These are phyloP conservation scores for Fomitopsis betulina DNA, from an alignment of 1,284 basidiomycete genomes.

Conservation along the genomic window DNA sequence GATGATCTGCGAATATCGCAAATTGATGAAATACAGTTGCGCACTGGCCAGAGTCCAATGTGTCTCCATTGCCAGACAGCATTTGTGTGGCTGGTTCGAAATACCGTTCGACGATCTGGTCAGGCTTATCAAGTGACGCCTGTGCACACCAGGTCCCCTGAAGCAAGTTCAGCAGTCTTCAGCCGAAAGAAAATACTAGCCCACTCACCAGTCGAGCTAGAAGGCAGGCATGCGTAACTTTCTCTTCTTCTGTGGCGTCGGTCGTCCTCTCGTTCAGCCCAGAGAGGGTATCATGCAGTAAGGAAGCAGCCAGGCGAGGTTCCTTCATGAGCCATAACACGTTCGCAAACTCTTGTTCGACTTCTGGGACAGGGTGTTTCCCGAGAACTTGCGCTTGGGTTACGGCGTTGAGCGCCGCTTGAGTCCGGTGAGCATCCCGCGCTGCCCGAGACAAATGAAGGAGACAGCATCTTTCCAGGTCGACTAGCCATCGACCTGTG, in stretches of 20 bases:
- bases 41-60: constrained; percentile 27
- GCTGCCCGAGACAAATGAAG: constrained; percentile 74
- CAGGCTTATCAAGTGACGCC: constrained; percentile 80
- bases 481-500: constrained; percentile 46
- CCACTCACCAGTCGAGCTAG: constrained; percentile 57
- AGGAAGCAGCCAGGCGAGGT: constrained; percentile 79
- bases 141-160: constrained; percentile 89
- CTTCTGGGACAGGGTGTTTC: constrained; percentile 40
- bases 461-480: constrained; percentile 69
- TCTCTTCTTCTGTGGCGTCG: constrained; percentile 7
- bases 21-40: constrained; percentile 79
- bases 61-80: constrained; percentile 25
- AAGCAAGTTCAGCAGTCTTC: constrained; percentile 1
- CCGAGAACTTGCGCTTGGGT: constrained; percentile 70
- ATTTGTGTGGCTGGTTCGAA: constrained; percentile 63
- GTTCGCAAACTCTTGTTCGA: constrained; percentile 81
- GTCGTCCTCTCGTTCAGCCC: constrained; percentile 7
- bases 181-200: not conserved
- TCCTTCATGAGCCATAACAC: constrained; percentile 90
- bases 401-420: constrained; percentile 86
- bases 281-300: constrained; percentile 50
- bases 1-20: constrained; percentile 85
- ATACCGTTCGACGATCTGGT: constrained; percentile 66
- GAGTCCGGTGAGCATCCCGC: constrained; percentile 63
- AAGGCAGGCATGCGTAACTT: constrained; percentile 40